phyloP scores from a whole-genome alignment of 805 yeast species.

The Lachancea thermotolerans region DNA sequence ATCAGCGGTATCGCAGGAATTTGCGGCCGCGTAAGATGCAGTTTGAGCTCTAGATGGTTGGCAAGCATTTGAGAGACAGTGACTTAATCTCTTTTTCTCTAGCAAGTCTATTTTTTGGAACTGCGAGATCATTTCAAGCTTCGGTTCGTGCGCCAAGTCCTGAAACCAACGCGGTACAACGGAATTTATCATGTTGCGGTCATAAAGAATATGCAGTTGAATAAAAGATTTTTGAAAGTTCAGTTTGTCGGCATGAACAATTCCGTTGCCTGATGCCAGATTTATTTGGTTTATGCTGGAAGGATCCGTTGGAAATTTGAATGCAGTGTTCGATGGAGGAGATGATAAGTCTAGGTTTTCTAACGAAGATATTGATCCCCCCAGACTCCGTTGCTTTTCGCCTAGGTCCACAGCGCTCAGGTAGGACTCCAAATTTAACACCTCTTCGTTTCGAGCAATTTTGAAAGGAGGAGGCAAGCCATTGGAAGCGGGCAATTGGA shows the following conservation, averaged over 20 bases:
- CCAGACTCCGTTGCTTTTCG: constrained; percentile 11
- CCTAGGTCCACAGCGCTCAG: constrained; percentile 28
- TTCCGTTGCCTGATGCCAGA: not conserved
- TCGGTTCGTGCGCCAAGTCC: constrained; percentile 21
- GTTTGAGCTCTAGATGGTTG: not conserved
- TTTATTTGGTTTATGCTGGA: not conserved
- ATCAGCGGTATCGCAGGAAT: not conserved
- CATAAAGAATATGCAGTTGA: constrained; percentile 11
- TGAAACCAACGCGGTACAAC: constrained; percentile 52
- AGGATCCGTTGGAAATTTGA: constrained; percentile 7
- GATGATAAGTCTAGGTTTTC: not conserved
- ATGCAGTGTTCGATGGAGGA: not conserved
- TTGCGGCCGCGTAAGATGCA: not conserved
- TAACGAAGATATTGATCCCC: not conserved
- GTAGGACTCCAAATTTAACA: constrained; percentile 26
- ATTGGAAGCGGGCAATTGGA: constrained; percentile 24
- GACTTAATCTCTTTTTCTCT: constrained; percentile 61
- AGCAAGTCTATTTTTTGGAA: constrained; percentile 61
- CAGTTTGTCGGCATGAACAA: constrained; percentile 13
- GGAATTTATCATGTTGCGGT: constrained; percentile 13
- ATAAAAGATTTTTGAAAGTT: constrained; percentile 23
- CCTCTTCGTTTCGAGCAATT: constrained; percentile 27
- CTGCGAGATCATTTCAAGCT: constrained; percentile 35
- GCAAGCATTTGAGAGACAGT: constrained; percentile 14
- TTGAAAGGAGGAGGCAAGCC: constrained; percentile 20